Evolutionary conservation across 2,329 filamentous ascomycete species (phyloP).

Genomic region (Teratosphaeria destructans): DNA sequence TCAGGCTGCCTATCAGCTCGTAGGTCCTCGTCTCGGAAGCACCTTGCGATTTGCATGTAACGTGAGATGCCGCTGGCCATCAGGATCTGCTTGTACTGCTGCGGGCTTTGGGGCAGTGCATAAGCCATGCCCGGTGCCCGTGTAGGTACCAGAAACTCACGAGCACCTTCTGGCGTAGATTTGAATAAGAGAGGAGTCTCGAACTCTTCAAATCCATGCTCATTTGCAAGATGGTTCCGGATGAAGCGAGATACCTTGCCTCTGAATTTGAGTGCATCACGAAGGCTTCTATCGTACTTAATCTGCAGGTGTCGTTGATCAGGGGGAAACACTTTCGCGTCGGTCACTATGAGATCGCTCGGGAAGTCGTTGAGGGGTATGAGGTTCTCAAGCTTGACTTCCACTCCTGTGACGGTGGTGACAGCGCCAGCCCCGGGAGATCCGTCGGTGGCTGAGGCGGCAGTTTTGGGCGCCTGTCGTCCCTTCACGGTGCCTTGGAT

Average conservation of each 20-base stretch:
- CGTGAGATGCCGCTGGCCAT: conserved; percentile 77
- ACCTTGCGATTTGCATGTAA: conserved; percentile 90
- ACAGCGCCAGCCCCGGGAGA: background rate
- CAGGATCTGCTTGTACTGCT: conserved; percentile 96
- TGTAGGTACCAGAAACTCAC: conserved; percentile 90
- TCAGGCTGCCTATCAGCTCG: conserved; percentile 90
- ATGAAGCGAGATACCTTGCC: conserved; percentile 46
- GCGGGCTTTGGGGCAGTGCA: conserved; percentile 87
- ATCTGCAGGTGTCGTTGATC: conserved; percentile 76
- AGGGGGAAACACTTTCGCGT: conserved; percentile 62
- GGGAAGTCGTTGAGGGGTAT: conserved; percentile 63
- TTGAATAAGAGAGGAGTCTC: conserved; percentile 96
- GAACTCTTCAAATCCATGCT: conserved; percentile 60
- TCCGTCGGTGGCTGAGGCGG: background rate
- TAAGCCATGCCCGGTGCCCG: conserved; percentile 67
- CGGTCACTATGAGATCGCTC: conserved; percentile 63
- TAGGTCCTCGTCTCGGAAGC: conserved; percentile 90
- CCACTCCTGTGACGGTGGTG: conserved; percentile 29
- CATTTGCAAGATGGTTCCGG: conserved; percentile 42
- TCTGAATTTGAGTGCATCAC: conserved; percentile 61
- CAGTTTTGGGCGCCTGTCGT: conserved; percentile 27
- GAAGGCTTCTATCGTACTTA: conserved; percentile 59
- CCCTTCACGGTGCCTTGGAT: conserved; percentile 40
- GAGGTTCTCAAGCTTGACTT: conserved; percentile 54
- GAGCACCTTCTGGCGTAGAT: conserved; percentile 88